Evolutionary conservation across 345 rosid species (phyloP), one percentile per base, ranked within the genome.

Genomic region (Raphanus raphanistrum): DNA sequence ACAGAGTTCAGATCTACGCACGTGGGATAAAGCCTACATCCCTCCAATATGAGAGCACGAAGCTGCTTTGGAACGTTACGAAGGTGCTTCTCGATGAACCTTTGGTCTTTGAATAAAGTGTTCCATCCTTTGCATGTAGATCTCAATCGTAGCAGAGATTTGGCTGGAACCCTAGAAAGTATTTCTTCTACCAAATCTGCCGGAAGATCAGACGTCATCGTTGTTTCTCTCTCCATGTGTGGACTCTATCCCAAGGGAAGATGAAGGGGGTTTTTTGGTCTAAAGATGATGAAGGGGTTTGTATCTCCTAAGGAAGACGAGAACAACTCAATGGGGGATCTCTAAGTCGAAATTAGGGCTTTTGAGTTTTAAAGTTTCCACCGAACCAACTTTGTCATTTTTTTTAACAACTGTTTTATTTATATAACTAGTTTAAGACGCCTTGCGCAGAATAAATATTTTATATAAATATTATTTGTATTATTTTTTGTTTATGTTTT

Each of bases 111-210:
- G 26, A 65, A 65, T 38, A 65, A 65, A 21, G 2, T 0, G 31
- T 65, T 38, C 69, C 69, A 65, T 65, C 4, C 15, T 65, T 65
- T 65, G 54, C 69, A 65, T 21, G 17, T 38, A 8, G 52, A 65
- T 21, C 31, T 13, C 26, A 38, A 4, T 21, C 54, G 52, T 65
- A 2, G 8, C 69, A 65, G 10, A 65, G 69, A 65, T 4, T 16
- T 27, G 16, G 63, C 63, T 16, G 63, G 63, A 59, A 26, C 35
- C 63, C 63, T 4, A 27, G 32, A 58, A 2, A 58, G 32, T 58
- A 58, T 58, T 59, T 59, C 63, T 38, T 38, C 45, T 38, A 38
- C 45, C 45, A 38, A 38, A 38, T 38, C 45, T 8, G 45, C 45
- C 45, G 45, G 45, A 38, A 38, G 45, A 38, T 38, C 0, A 9